Evolutionary conservation across 176 grass and related monocot genomes (phyloP).

Genomic region (Musa beccarii): DNA sequence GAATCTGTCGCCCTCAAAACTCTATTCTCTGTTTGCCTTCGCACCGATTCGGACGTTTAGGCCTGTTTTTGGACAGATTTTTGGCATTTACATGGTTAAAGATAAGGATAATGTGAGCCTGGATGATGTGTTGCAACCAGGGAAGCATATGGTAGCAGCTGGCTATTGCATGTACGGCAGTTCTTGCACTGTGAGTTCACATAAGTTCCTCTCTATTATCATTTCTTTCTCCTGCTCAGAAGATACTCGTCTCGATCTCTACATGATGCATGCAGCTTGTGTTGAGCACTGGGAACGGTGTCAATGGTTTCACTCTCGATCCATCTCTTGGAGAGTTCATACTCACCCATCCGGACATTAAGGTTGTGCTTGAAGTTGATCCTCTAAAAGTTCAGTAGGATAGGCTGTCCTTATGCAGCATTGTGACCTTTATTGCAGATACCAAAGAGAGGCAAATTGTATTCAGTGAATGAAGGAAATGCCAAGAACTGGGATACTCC

Average conservation of each 20-base stretch:
- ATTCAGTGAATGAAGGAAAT: constrained; percentile 93
- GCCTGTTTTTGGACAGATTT: constrained; percentile 10
- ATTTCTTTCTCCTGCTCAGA: not conserved
- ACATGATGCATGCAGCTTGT: constrained; percentile 39
- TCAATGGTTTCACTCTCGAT: constrained; percentile 92
- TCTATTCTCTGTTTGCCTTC: not conserved
- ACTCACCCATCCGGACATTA: constrained; percentile 79
- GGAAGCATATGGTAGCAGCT: constrained; percentile 75
- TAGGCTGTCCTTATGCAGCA: not conserved
- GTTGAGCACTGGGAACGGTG: constrained; percentile 70
- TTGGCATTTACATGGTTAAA: constrained; percentile 70
- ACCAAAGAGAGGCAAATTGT: constrained; percentile 78
- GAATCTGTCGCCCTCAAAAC: not conserved
- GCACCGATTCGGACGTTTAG: not conserved
- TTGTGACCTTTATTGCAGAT: constrained; percentile 35
- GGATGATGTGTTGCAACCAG: constrained; percentile 72
- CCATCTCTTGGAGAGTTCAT: constrained; percentile 97
- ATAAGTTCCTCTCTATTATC: not conserved
- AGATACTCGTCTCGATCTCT: not conserved
- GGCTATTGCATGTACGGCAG: constrained; percentile 99
- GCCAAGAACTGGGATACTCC: constrained; percentile 82
- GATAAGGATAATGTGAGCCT: constrained; percentile 52
- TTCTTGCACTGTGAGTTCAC: constrained; percentile 70
- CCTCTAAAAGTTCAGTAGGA: not conserved
- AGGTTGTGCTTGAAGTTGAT: constrained; percentile 24